Base-by-base conservation (phyloP, 257 asterid species). In the Agastache rugosa region DNA sequence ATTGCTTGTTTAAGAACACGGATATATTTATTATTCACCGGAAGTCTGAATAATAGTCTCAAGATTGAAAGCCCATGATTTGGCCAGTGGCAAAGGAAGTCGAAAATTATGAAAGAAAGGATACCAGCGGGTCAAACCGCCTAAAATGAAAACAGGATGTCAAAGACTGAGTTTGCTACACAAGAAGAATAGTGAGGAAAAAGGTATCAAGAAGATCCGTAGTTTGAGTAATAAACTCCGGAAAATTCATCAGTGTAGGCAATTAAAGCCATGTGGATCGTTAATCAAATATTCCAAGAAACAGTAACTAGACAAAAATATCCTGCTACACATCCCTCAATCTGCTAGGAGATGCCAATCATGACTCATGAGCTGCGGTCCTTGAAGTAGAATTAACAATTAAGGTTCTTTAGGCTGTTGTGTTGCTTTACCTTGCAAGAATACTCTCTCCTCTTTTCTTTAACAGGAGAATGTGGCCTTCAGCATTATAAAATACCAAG, bases 381-480 rank as follows among this genome's bases (percentile, higher is more conserved):
- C 54, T 78, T 17, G 76, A 77, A 66, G 74, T 63, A 55, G 69
- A 56, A 66, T 75, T 44, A 19, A 66, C 47, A 63, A 19, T 27
- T 54, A 55, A 75, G 54, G 42, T 56, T 75, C 53, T 63, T 66
- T 60, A 82, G 78, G 87, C 89, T 79, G 87, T 72, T 74, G 80
- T 78, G 37, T 73, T 81, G 80, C 76, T 86, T 90, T 95, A 95
- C 99, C 99, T 95, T 95, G 97, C 97, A 95, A 72, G 83, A 70
- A 83, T 95, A 95, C 69, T 95, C 97, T 84, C 96, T 92, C 88
- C 91, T 87, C 87, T 88, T 93, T 81, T 83, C 96, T 87, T 85
- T 93, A 69, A 88, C 92, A 77, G 99, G 98, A 85, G 98, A 89
- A 82, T 79, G 97, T 69, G 73, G 97, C 99, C 99, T 94, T 94